Evolutionary conservation across 805 yeast genomes (phyloP).

Genomic region (Hanseniaspora valbyensis): DNA sequence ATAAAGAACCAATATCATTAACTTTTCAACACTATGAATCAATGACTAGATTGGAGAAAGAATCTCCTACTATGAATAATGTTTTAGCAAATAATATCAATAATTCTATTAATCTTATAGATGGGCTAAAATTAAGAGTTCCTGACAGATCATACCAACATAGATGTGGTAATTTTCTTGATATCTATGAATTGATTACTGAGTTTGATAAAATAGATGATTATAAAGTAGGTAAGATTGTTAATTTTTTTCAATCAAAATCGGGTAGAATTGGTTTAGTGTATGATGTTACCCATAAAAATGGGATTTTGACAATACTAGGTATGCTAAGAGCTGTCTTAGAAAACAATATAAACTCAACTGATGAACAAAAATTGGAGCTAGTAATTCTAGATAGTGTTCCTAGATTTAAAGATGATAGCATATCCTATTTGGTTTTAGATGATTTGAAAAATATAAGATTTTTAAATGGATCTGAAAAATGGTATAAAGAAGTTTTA

Average conservation of each 20-base stretch:
- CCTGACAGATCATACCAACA: conserved; percentile 11
- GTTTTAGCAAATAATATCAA: conserved; percentile 9
- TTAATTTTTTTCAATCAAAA: conserved; percentile 20
- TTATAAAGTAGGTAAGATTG: conserved; percentile 2
- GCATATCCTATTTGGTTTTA: conserved; percentile 28
- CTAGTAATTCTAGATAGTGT: conserved; percentile 21
- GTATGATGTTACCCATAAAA: conserved; percentile 23
- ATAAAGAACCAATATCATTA: conserved; percentile 5
- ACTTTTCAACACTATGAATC: conserved; percentile 14
- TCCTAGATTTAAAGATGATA: conserved; percentile 25
- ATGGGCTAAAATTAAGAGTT: conserved; percentile 13
- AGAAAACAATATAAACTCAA: conserved; percentile 15
- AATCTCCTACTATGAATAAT: conserved; percentile 12
- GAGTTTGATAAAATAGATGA: background rate
- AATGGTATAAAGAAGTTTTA: conserved; percentile 28
- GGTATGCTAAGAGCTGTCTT: conserved; percentile 23
- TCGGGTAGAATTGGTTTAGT: conserved; percentile 22
- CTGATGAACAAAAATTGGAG: background rate
- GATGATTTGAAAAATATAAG: conserved; percentile 23
- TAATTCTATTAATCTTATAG: conserved; percentile 11
- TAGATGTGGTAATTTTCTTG: conserved; percentile 66
- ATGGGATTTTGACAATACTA: conserved; percentile 18
- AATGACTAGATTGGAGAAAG: conserved; percentile 2
- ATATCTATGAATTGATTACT: conserved; percentile 44
- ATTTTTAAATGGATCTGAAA: conserved; percentile 18